These are phyloP conservation scores for Populus alba DNA, from an alignment of 345 rosid genomes.

Conservation along the genomic window DNA sequence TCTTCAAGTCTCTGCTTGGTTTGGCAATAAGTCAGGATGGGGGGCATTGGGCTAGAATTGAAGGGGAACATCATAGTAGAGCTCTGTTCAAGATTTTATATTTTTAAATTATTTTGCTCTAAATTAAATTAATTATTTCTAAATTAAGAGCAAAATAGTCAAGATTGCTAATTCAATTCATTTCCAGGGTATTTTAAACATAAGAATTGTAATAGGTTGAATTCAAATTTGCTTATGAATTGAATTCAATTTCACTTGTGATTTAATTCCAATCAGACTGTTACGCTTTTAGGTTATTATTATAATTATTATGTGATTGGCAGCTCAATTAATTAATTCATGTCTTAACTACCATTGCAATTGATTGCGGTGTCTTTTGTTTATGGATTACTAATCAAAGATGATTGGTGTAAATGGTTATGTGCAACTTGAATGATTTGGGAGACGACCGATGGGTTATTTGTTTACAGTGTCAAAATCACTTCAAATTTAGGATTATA, in stretches of 20 bases:
- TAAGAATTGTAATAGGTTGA: no score
- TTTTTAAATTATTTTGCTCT: neutral
- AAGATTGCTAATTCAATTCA: no score
- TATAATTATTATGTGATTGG: neutral
- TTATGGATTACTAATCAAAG: neutral
- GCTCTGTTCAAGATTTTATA: conserved; percentile 40
- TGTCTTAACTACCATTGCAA: neutral
- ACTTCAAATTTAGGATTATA: neutral
- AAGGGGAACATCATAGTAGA: conserved; percentile 83
- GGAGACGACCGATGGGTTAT: neutral
- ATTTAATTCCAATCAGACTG: no score
- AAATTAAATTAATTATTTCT: neutral
- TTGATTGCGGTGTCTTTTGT: neutral
- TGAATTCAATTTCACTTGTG: no score
- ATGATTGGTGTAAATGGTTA: neutral
- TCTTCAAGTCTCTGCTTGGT: conserved; percentile 61
- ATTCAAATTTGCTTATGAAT: no score
- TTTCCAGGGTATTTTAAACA: no score
- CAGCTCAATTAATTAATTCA: neutral
- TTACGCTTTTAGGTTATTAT: neutral
- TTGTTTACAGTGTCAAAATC: neutral
- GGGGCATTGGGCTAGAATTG: conserved; percentile 86
- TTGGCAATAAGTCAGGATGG: conserved; percentile 86
- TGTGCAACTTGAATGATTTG: neutral
- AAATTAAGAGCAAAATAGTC: no score